Base-by-base conservation (phyloP, 495 filamentous ascomycete genomes). In the Annulohypoxylon maeteangense region DNA sequence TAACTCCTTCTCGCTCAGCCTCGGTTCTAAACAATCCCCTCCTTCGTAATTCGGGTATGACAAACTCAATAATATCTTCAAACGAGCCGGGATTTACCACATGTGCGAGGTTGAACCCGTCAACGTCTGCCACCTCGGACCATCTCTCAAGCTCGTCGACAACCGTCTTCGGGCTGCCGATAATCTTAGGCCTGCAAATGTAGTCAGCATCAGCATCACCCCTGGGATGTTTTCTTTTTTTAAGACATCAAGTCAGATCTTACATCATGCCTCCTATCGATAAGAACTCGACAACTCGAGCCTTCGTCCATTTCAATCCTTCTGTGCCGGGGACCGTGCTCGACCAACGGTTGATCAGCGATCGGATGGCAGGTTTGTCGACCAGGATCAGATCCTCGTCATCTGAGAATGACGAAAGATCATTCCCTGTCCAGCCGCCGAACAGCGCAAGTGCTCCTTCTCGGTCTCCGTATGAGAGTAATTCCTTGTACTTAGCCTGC, bases 371-470 rank as follows among this genome's bases (percentile, higher is more conserved):
- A 66, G 87, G 87, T 68, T 81, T 86, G 69, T 87, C 82, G 4
- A 85, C 85, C 47, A 82, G 77, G 1, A 82, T 68, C 58, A 87
- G 65, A 68, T 87, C 86, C 70, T 88, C 82, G 50, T 88, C 87
- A 27, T 88, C 85, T 0, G 72, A 80, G 75, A 86, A 89, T 45
- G 77, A n/a, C 5, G 69, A 69, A 16, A 75, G 51, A 42, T 89
- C 86, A 66, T 87, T 86, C 0, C 86, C 87, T 10, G 87, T 88
- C 86, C 85, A 88, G 0, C 87, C 87, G 25, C 86, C 84, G 63
- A 88, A 88, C 58, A 87, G 72, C 36, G 87, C 85, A 51, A 88
- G 74, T 2, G 86, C 87, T 14, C 87, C 87, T 71, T 88, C 86
- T 40, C 84, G 80, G 18, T 82, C 83, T 0, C 80, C 86, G 61